Percentiles rank a stretch among this genome's conserved stretches.
These are phyloP conservation scores for Rhodotorula toruloides DNA, from an alignment of 768 basidiomycete genomes.

Conservation along the genomic window DNA sequence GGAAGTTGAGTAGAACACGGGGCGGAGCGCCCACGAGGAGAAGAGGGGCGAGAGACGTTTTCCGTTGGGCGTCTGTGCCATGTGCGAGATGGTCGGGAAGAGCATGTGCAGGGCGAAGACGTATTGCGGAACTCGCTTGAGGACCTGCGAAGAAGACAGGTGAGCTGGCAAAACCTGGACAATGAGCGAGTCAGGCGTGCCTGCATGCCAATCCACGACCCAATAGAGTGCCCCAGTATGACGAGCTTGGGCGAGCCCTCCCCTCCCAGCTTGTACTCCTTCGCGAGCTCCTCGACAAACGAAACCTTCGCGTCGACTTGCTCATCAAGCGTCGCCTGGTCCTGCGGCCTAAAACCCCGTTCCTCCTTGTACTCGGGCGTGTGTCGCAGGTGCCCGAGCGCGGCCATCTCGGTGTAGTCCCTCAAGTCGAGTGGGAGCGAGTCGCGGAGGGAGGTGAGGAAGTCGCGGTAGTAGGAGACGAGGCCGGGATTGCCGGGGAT, in stretches of 20 bases:
- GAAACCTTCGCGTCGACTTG: constrained; percentile 55
- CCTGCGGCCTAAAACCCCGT: constrained; percentile 3
- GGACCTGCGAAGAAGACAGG: constrained; percentile 48
- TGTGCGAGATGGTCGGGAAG: constrained; percentile 65
- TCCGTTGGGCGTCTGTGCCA: constrained; percentile 64
- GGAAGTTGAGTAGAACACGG: constrained; percentile 21
- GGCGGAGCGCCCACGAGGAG: constrained; percentile 15
- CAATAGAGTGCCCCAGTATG: constrained; percentile 65
- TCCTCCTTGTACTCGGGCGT: neutral
- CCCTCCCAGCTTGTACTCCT: neutral
- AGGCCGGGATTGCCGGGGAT: constrained; percentile 58
- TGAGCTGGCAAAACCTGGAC: constrained; percentile 6
- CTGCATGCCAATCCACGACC: constrained; percentile 64
- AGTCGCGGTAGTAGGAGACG: constrained; percentile 62
- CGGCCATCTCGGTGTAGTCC: constrained; percentile 34
- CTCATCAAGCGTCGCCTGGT: constrained; percentile 25
- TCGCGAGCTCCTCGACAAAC: constrained; percentile 52
- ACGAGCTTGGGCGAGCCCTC: constrained; percentile 47
- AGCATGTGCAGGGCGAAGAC: constrained; percentile 57
- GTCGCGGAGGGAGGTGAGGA: constrained; percentile 56
- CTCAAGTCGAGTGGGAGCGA: constrained; percentile 28
- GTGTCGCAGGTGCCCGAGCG: constrained; percentile 58
- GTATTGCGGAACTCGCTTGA: constrained; percentile 50
- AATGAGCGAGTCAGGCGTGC: constrained; percentile 45
- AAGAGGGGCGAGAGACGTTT: constrained; percentile 50